These are phyloP conservation scores for Candida ficus DNA, from an alignment of 805 yeast genomes.

Conservation along the genomic window DNA sequence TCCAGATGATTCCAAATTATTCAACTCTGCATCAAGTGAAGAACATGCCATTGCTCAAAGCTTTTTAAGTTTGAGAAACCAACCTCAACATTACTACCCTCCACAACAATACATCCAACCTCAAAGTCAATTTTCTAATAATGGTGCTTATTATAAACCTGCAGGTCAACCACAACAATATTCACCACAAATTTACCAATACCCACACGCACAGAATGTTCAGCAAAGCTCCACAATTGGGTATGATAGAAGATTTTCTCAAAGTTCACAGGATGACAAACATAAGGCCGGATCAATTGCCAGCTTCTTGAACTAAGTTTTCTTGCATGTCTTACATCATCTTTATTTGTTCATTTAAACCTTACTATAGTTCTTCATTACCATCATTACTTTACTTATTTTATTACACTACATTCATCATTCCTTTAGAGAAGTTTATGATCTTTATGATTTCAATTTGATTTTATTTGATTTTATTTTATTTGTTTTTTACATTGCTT, in stretches of 20 bases:
- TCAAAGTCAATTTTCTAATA: not conserved
- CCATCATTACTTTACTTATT: too few species aligned
- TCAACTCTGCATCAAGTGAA: slow-evolving; percentile 14
- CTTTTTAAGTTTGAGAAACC: slow-evolving; percentile 22
- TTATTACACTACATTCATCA: too few species aligned
- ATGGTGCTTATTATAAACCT: not conserved
- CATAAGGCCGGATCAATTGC: slow-evolving; percentile 18
- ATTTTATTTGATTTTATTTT: too few species aligned
- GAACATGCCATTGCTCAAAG: slow-evolving; percentile 26
- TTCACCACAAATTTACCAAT: slow-evolving; percentile 9
- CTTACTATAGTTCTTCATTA: too few species aligned
- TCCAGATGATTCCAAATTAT: slow-evolving; percentile 11
- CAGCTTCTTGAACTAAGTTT: slow-evolving; percentile 17
- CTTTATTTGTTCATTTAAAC: too few species aligned
- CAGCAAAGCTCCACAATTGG: not conserved
- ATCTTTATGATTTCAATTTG: too few species aligned
- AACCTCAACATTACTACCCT: slow-evolving; percentile 20
- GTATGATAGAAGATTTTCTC: not conserved
- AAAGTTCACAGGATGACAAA: slow-evolving; percentile 3
- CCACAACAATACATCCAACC: slow-evolving; percentile 5
- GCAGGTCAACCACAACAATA: slow-evolving; percentile 3
- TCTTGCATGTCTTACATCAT: not conserved
- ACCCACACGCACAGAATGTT: not conserved
- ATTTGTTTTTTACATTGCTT: too few species aligned
- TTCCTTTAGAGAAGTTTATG: too few species aligned